These are phyloP conservation scores for Globisporangium radiosum DNA, from an alignment of 352 stramenopile species.

Conservation along the genomic window DNA sequence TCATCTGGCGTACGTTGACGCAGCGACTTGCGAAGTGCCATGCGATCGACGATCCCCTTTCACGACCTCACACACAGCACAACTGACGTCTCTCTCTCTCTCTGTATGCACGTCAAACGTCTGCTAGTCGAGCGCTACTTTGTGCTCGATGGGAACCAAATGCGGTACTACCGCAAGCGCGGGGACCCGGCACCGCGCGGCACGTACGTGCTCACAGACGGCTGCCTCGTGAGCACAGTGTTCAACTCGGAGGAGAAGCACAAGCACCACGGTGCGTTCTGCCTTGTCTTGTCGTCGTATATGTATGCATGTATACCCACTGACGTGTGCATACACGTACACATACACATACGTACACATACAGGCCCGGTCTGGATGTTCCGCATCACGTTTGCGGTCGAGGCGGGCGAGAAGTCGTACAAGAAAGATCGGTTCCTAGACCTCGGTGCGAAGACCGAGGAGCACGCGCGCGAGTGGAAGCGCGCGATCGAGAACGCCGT, in stretches of 20 bases:
- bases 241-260: conserved; percentile 89
- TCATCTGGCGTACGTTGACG: conserved; percentile 80
- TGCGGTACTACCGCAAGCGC: conserved; percentile 85
- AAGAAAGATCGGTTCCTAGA: conserved; percentile 87
- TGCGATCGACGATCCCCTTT: no score
- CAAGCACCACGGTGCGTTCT: conserved; percentile 57
- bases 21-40: no score
- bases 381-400: conserved; percentile 81
- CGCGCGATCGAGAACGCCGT: conserved; percentile 74
- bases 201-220: conserved; percentile 82
- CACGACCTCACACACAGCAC: not conserved
- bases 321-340: not conserved
- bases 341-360: not conserved
- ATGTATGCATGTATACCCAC: not conserved
- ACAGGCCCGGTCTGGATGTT: conserved; percentile 81
- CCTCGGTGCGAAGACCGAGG: conserved; percentile 80
- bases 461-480: conserved; percentile 78
- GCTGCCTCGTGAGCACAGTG: conserved; percentile 66
- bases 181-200: conserved; percentile 72
- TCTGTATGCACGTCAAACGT: not conserved
- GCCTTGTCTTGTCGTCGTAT: not conserved
- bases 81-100: not conserved
- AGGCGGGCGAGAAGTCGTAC: conserved; percentile 74
- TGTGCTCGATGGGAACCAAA: conserved; percentile 77
- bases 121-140: conserved; percentile 81